Base-by-base conservation (phyloP, 192 early-diverging fungal species). In the Pilaira anomala region DNA sequence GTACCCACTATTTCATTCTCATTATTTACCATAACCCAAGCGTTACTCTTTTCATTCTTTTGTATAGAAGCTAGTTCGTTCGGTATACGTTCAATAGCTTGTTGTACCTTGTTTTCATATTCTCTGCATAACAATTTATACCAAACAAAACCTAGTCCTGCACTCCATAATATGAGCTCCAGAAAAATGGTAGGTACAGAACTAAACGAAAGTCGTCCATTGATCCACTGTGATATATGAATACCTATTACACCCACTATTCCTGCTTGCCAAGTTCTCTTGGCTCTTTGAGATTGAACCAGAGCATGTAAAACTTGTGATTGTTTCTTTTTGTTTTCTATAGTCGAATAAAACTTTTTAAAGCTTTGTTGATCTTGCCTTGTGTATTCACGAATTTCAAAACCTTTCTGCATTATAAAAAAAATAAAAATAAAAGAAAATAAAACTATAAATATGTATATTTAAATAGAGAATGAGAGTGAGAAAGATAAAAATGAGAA, bases 21-120 rank as follows among this genome's bases (percentile, higher is more conserved):
- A 19, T 1, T 54, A n/a, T 40, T 39, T 7, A 54, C 51, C 60
- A 63, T 48, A 2, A 69, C 45, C 67, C 67, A 69, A 6, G 41
- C 24, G n/a, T 41, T 45, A 14, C 58, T 69, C 39, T 69, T 46
- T n/a, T 55, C 26, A 12, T 26, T 41, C 3, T 41, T 5, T 8
- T 36, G n/a, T 6, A 45, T 39, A 18, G 56, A 3, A 13, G 26
- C 8, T 19, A 39, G 26, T 3, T 28, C 40, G 8, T 26, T 54
- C 2, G 26, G 13, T 24, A 49, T 63, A n/a, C 48, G 21, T n/a
- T 5, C 24, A 53, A 33, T 41, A 18, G 46, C 18, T 51, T 50
- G 33, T 39, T 39, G 1, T 40, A 22, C 39, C 0, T 51, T 21
- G 9, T 41, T 9, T 16, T 30, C 14, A 41, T 54, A 54, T 4